Evolutionary conservation across 176 grass and related monocot species (phyloP).

Genomic region (Oropetium thomaeum): DNA sequence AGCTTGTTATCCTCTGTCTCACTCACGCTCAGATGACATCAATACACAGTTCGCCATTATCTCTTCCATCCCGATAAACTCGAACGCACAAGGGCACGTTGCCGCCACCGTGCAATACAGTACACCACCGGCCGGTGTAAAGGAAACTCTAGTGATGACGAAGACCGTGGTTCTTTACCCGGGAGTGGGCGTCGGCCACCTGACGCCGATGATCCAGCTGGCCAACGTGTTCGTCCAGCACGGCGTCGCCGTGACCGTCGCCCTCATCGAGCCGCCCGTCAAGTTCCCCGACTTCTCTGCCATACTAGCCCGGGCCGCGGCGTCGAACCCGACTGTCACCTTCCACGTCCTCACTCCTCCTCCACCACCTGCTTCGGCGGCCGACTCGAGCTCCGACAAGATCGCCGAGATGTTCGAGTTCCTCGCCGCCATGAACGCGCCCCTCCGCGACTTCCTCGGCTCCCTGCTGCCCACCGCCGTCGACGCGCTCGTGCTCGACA

Average conservation of each 20-base stretch:
- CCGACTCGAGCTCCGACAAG: background rate
- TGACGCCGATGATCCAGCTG: conserved; percentile 49
- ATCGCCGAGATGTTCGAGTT: background rate
- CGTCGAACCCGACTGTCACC: conserved; percentile 34
- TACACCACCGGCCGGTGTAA: no score
- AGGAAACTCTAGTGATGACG: background rate
- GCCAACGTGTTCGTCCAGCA: conserved; percentile 44
- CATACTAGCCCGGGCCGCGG: conserved; percentile 13
- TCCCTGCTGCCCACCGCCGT: conserved; percentile 6
- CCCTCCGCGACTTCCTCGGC: conserved; percentile 35
- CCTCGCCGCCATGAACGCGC: conserved; percentile 17
- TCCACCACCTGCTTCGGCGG: background rate
- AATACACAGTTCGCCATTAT: no score
- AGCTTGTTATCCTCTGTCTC: background rate
- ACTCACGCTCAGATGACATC: no score
- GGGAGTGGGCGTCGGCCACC: conserved; percentile 42
- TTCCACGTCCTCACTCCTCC: conserved; percentile 47
- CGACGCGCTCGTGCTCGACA: conserved; percentile 38
- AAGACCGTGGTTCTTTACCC: conserved; percentile 49
- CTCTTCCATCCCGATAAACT: background rate
- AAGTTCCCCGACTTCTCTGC: conserved; percentile 1
- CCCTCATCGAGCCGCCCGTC: conserved; percentile 19
- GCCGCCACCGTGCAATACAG: background rate
- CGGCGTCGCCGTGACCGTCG: conserved; percentile 29
- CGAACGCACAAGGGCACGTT: background rate